Percentiles rank a stretch among this genome's conserved stretches.
Conservation (phyloP, 164 flowering plant genomes). For the Malania oleifera region DNA sequence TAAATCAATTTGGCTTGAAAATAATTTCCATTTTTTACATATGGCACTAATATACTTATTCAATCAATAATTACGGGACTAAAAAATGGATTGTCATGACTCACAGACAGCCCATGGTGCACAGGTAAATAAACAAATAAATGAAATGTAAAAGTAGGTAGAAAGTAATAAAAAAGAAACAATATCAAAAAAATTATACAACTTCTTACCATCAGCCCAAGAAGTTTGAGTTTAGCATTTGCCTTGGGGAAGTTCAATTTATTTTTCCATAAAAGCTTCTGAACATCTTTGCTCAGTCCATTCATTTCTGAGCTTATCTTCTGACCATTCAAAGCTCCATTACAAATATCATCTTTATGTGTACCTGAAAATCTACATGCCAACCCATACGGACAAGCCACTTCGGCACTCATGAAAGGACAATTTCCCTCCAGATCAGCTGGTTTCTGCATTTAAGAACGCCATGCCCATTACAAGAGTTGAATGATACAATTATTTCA, state of each 20-base stretch:
- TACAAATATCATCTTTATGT: constrained; percentile 37
- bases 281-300: constrained; percentile 76
- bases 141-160: not conserved
- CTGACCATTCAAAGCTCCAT: constrained; percentile 13
- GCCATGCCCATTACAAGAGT: not conserved
- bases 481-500: not conserved
- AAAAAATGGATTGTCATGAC: no score
- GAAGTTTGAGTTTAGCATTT: constrained; percentile 63
- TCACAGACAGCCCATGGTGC: no score
- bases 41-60: no score
- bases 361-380: constrained; percentile 78
- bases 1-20: no score
- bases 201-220: constrained; percentile 60
- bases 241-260: constrained; percentile 70
- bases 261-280: constrained; percentile 90
- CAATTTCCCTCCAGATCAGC: constrained; percentile 78
- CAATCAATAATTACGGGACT: no score
- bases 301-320: constrained; percentile 56
- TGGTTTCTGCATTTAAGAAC: constrained; percentile 54
- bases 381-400: constrained; percentile 76
- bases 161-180: not conserved
- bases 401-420: constrained; percentile 54
- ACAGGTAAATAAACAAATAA: no score
- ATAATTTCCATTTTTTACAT: no score
- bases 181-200: not conserved